Evolutionary conservation across 805 yeast species (phyloP), one percentile per base, ranked within the genome.

Genomic region (Metschnikowia gelsemii): DNA sequence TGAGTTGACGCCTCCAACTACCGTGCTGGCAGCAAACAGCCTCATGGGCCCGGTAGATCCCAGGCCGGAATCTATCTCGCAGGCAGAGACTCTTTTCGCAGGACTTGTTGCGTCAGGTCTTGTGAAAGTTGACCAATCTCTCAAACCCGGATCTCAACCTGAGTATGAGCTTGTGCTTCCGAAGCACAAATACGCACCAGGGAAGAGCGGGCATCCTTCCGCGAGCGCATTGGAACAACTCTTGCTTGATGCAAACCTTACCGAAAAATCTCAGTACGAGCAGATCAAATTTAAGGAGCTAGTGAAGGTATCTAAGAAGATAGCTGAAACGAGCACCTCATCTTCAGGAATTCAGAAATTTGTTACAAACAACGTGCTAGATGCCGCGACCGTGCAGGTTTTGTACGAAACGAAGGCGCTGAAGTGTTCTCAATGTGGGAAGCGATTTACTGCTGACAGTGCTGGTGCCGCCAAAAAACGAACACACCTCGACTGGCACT

Each of bases 401-500:
- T 64, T 83, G 24, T 84, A 77, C 58, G 78, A 68, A n/a, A 62
- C 66, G 20, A 78, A 82, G 53, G 80, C 93, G 3, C 77, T 84
- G 47, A 91, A 88, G 62, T 93, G 99, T 68, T 78, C 86, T 12
- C 80, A 82, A 14, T 93, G 99, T 66, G 95, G 97, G 18, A 87
- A 87, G 59, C 67, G 99, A 49, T 93, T 88, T 59, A 72, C 78
- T 3, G 75, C 76, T 39, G 77, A 81, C 25, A 66, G 63, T 2
- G 76, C 72, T 35, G 95, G 88, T 12, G 62, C 63, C 5, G 63
- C 65, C 35, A 76, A 76, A 44, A 77, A 68, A 43, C 53, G 82
- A 38, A 72, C 78, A 13, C 99, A 93, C 63, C 67, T 88, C 50
- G 99, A 91, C 62, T 91, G 97, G 97, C 98, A 91, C 68, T 89